Evolutionary conservation across 2,329 filamentous ascomycete genomes (phyloP).

Genomic region (Epichloe sp.): DNA sequence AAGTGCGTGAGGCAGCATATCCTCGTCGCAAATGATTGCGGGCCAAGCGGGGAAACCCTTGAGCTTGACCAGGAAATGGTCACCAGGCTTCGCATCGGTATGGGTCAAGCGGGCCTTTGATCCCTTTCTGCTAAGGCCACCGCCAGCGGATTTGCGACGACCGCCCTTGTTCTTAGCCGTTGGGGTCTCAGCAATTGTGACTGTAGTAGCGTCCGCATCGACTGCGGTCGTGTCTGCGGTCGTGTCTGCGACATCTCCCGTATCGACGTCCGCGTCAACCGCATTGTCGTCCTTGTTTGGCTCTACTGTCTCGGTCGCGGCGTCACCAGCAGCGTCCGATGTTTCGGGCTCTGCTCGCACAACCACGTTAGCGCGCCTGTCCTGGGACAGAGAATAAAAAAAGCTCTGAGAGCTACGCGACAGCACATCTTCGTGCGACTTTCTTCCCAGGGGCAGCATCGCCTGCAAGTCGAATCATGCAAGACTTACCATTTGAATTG

Average conservation of each 20-base stretch:
- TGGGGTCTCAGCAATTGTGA: conserved; percentile 16
- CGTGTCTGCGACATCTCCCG: conserved; percentile 18
- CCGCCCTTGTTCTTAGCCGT: conserved; percentile 37
- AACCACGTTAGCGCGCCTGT: conserved; percentile 1
- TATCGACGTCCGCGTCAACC: conserved; percentile 40
- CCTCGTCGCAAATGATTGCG: conserved; percentile 83
- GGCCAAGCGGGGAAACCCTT: conserved; percentile 95
- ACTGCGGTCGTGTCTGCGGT: background rate
- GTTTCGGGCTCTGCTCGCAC: conserved; percentile 10
- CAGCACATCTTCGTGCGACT: background rate
- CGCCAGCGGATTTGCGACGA: conserved; percentile 62
- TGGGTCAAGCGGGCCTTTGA: conserved; percentile 59
- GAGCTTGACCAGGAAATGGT: conserved; percentile 84
- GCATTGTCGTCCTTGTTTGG: conserved; percentile 14
- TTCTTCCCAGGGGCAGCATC: background rate
- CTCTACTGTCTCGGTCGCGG: conserved; percentile 16
- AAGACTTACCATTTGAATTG: conserved; percentile 19
- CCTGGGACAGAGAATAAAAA: background rate
- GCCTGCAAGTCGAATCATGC: background rate
- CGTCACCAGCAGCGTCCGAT: conserved; percentile 18
- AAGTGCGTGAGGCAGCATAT: conserved; percentile 75
- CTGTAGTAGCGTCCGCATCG: conserved; percentile 10
- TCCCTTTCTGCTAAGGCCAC: conserved; percentile 75
- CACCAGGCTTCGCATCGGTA: conserved; percentile 74
- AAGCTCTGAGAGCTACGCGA: background rate